These are phyloP conservation scores for Elaeis oleifera DNA, from an alignment of 202 grass and related monocot genomes.

Conservation along the genomic window DNA sequence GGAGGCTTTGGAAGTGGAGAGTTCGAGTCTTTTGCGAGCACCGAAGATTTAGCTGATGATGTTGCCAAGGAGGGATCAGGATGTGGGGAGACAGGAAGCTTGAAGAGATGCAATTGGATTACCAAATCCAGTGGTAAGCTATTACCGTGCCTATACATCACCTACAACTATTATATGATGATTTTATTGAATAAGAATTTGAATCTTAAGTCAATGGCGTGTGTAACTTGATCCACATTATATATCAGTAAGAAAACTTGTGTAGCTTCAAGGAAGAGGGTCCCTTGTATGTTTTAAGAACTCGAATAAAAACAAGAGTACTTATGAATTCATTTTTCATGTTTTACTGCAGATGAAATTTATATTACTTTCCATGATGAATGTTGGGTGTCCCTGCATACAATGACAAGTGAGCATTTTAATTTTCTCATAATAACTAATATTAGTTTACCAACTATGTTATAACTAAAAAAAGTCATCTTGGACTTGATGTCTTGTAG, in stretches of 20 bases:
- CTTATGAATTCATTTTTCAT: neutral
- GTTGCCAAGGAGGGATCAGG: constrained; percentile 35
- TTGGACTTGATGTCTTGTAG: constrained; percentile 21
- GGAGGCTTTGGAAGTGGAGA: constrained; percentile 20
- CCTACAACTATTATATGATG: neutral
- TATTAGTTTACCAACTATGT: neutral
- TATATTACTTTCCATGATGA: constrained; percentile 89
- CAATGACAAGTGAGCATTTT: constrained; percentile 56
- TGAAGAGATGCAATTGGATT: constrained; percentile 91
- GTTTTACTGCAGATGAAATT: constrained; percentile 44
- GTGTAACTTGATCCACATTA: too few relatives aligned
- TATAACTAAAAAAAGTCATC: too few relatives aligned
- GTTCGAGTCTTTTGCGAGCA: constrained; percentile 35
- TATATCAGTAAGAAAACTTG: too few relatives aligned
- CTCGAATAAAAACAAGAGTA: too few relatives aligned
- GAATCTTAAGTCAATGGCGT: too few relatives aligned
- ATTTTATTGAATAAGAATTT: too few relatives aligned
- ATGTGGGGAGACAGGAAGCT: constrained; percentile 40
- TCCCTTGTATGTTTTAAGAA: too few relatives aligned
- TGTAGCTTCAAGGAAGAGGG: too few relatives aligned
- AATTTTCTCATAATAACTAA: neutral
- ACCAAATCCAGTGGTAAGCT: constrained; percentile 77
- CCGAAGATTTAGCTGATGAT: constrained; percentile 33
- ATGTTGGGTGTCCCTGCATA: constrained; percentile 86
- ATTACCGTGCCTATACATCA: neutral